Evolutionary conservation across 352 stramenopile species (phyloP).

Genomic region (Phytopythium mirpurense): DNA sequence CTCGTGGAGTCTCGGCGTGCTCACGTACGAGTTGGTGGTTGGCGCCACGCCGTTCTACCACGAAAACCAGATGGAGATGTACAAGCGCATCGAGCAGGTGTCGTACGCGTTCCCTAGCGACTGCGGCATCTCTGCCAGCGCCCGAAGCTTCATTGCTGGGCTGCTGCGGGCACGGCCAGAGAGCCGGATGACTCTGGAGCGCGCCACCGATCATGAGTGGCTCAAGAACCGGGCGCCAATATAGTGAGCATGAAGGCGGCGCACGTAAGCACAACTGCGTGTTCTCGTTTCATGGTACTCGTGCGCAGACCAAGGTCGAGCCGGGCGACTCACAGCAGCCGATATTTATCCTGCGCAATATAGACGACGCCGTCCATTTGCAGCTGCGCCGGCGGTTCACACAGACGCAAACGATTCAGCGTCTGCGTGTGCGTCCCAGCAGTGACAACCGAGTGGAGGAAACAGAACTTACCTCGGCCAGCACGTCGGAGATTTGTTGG

Average conservation of each 20-base stretch:
- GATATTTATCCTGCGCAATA: slow-evolving; percentile 46
- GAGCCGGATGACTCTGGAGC: slow-evolving; percentile 53
- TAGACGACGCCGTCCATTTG: slow-evolving; percentile 68
- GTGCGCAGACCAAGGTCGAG: no score
- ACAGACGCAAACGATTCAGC: background rate
- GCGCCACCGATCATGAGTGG: slow-evolving; percentile 59
- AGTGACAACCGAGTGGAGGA: background rate
- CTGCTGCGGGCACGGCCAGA: slow-evolving; percentile 50
- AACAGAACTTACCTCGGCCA: slow-evolving; percentile 39
- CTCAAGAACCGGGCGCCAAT: slow-evolving; percentile 31
- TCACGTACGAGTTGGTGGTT: slow-evolving; percentile 79
- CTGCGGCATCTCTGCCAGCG: slow-evolving; percentile 39
- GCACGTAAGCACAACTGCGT: background rate
- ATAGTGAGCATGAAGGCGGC: slow-evolving; percentile 10
- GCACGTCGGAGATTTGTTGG: slow-evolving; percentile 43
- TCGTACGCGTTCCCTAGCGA: slow-evolving; percentile 53
- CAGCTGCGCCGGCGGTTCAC: slow-evolving; percentile 21
- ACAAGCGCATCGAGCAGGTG: slow-evolving; percentile 59
- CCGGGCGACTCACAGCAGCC: slow-evolving; percentile 35
- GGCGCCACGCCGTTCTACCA: slow-evolving; percentile 76
- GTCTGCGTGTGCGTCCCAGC: no score
- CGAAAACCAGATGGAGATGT: slow-evolving; percentile 81
- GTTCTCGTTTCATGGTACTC: background rate
- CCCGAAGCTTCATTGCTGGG: slow-evolving; percentile 58
- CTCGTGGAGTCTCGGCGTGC: slow-evolving; percentile 78